A percentile compares a stretch with the other conserved stretches of the same genome.
These are phyloP conservation scores for Echinosophora koreensis DNA, from an alignment of 306 rosid species.

Conservation along the genomic window DNA sequence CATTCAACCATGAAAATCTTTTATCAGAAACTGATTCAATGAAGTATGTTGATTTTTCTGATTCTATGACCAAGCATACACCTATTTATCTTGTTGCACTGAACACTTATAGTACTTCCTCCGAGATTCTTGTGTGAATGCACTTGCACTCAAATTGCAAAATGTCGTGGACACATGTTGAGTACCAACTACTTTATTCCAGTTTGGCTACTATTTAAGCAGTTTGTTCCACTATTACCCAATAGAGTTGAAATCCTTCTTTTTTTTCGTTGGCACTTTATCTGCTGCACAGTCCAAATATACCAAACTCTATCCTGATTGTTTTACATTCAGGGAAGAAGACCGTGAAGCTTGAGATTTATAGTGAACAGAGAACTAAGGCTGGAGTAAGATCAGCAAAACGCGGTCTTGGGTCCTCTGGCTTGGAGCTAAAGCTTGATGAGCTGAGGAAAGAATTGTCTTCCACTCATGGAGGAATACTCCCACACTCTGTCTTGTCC, in stretches of 20 bases:
- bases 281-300: constrained; percentile 28
- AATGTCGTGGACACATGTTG: constrained; percentile 28
- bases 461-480: constrained; percentile 78
- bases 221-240: not conserved
- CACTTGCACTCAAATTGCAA: constrained; percentile 11
- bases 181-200: not conserved
- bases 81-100: constrained; percentile 21
- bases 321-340: constrained; percentile 63
- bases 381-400: constrained; percentile 61
- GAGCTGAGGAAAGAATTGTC: constrained; percentile 82
- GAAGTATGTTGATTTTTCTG: constrained; percentile 23
- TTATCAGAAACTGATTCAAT: constrained; percentile 23
- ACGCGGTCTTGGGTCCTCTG: constrained; percentile 61
- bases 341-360: constrained; percentile 68
- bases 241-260: constrained; percentile 20
- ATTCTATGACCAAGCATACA: constrained; percentile 12
- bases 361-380: constrained; percentile 57
- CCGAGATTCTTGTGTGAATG: constrained; percentile 28
- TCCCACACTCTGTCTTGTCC: constrained; percentile 86
- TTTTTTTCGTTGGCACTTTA: constrained; percentile 23
- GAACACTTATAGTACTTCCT: constrained; percentile 7
- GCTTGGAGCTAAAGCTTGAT: constrained; percentile 81
- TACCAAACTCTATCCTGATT: constrained; percentile 19
- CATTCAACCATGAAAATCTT: constrained; percentile 29
- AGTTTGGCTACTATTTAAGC: constrained; percentile 21